Evolutionary conservation across 257 asterid genomes (phyloP), one percentile per base, ranked within the genome.

Genomic region (Schizonepeta tenuifolia): DNA sequence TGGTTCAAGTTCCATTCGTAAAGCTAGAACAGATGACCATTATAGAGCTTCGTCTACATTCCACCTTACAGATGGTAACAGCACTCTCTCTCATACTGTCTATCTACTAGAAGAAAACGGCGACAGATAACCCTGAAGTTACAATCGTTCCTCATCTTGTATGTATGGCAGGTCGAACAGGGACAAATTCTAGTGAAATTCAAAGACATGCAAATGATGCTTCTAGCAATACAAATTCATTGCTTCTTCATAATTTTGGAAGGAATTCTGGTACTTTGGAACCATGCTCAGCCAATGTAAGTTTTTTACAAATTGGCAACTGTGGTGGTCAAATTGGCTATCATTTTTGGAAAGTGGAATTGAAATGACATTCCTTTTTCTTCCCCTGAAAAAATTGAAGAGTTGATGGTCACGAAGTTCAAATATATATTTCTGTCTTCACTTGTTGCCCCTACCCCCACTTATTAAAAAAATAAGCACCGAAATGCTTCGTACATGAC

Each of bases 271-370:
- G 78, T 75, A 56, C 84, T 75, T 49, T 86, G 77, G 79, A 63
- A 77, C 82, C 87, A 57, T 84, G 96, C 83, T 86, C 91, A 68
- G 81, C 86, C 11, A 65, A 70, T 60, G 98, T 93, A 86, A 84
- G 96, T 84, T 74, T 35, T 50, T 20, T 75, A 61, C 17, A 31
- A 58, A 62, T 66, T 40, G 67, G 64, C 43, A 57, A 56, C 57
- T 14, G 26, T 70, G 51, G 60, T 73, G 18, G 66, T 65, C 53
- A 43, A 14, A 15, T 26, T 73, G 50, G 59, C 65, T 49, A 26
- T 66, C 24, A 61, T 60, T 68, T 53, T 44, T 64, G 14, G 24
- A 33, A 62, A 55, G 67, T 46, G 21, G 46, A 68, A 57, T 69
- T 63, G 36, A 58, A 41, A 40, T 64, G 58, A 17, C 71, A 12